Evolutionary conservation across 345 rosid genomes (phyloP).

Genomic region (Citrus hindsii): DNA sequence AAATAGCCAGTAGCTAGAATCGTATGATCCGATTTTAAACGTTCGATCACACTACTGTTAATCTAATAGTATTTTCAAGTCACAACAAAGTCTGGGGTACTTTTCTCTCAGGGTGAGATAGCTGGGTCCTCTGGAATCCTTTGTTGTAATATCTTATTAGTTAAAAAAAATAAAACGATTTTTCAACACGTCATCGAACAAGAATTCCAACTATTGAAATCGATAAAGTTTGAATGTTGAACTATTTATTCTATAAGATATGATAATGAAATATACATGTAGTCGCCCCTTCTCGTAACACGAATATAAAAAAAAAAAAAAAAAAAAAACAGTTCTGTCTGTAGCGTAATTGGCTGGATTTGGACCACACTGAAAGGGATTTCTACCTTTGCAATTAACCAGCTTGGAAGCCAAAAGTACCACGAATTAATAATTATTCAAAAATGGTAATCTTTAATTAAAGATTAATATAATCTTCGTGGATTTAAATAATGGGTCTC

Average conservation of each 20-base stretch:
- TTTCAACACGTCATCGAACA: not conserved
- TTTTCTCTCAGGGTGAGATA: no score
- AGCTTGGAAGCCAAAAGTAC: not conserved
- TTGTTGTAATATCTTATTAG: no score
- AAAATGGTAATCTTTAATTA: not conserved
- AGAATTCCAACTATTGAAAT: not conserved
- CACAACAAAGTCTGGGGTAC: no score
- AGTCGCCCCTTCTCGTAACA: not conserved
- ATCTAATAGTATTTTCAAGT: no score
- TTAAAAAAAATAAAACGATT: no score
- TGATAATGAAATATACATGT: not conserved
- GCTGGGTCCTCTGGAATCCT: no score
- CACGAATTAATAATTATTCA: not conserved
- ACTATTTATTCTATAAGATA: not conserved
- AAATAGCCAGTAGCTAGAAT: no score
- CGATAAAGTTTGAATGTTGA: not conserved
- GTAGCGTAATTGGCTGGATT: no score
- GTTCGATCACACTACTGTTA: no score
- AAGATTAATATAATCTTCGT: not conserved
- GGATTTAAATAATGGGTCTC: conserved; percentile 1
- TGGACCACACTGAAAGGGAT: not conserved
- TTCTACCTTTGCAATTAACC: not conserved
- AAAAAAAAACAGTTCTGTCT: no score
- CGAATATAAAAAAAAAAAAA: not conserved
- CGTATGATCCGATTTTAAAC: no score